Conservation (phyloP, 192 early-diverging fungal genomes). For the Coemansia sp. region DNA sequence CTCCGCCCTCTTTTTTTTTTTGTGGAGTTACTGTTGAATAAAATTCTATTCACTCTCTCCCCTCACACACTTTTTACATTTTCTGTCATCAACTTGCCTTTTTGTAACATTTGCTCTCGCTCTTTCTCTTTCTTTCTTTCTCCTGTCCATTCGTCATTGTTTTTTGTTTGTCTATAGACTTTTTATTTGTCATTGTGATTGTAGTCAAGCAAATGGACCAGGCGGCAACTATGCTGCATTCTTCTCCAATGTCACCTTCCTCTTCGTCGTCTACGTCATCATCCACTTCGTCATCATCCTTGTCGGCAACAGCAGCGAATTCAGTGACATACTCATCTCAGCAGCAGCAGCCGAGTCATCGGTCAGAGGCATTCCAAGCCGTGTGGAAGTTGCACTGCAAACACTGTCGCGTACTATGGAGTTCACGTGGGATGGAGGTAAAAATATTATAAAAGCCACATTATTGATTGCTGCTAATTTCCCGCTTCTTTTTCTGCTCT, state of each 20-base stretch:
- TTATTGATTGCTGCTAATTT: not conserved
- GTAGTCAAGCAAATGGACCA: not conserved
- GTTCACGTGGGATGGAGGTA: constrained; percentile 55
- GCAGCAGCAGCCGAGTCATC: constrained; percentile 8
- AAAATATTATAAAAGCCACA: not conserved
- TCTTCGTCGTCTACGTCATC: not conserved
- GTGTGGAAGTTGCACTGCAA: constrained; percentile 55
- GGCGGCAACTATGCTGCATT: not conserved
- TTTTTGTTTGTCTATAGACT: not conserved
- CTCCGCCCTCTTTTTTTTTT: no score
- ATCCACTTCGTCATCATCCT: not conserved
- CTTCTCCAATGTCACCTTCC: not conserved
- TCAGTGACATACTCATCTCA: not conserved
- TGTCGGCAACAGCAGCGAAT: not conserved
- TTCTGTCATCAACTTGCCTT: not conserved
- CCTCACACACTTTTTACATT: not conserved
- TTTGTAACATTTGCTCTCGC: no score
- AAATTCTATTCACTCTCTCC: not conserved
- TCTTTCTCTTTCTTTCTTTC: not conserved
- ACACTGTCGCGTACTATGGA: constrained; percentile 50
- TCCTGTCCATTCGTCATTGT: not conserved
- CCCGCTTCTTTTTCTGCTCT: not conserved
- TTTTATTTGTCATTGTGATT: not conserved
- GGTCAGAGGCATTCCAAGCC: constrained; percentile 46
- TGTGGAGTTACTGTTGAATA: constrained; percentile 1